Evolutionary conservation across 768 basidiomycete species (phyloP).

Genomic region (Hericium rajendrae): DNA sequence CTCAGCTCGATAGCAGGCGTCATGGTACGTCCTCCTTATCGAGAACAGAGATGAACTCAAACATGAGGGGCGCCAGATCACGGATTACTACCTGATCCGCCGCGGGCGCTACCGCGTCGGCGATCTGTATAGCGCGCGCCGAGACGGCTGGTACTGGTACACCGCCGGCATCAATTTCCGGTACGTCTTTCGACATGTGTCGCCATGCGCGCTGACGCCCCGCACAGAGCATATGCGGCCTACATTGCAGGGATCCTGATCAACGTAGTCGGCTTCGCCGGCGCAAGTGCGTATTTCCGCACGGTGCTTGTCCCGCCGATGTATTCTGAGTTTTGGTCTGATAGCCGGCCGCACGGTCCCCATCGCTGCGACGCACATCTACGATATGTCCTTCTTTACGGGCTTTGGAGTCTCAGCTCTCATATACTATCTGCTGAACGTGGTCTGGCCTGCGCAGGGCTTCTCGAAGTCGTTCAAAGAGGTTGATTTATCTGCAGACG

Average conservation of each 20-base stretch:
- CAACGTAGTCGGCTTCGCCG: constrained; percentile 76
- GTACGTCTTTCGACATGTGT: constrained; percentile 20
- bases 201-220: background rate
- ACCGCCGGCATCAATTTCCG: constrained; percentile 65
- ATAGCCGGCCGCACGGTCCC: constrained; percentile 52
- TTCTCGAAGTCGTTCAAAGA: constrained; percentile 40
- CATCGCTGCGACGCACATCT: constrained; percentile 60
- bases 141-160: constrained; percentile 67
- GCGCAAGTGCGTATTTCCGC: constrained; percentile 42
- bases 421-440: constrained; percentile 52
- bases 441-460: constrained; percentile 51
- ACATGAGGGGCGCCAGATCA: constrained; percentile 37
- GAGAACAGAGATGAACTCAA: too few relatives aligned
- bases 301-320: background rate
- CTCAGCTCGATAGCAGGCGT: constrained; percentile 74
- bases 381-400: constrained; percentile 77
- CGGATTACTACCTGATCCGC: constrained; percentile 69
- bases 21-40: constrained; percentile 38
- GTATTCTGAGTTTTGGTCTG: background rate
- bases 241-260: constrained; percentile 71
- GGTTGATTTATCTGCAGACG: constrained; percentile 36
- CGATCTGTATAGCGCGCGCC: constrained; percentile 53
- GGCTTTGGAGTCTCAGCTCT: constrained; percentile 64
- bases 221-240: constrained; percentile 46
- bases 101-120: constrained; percentile 60